A percentile compares a stretch with the other conserved stretches of the same genome.
Evolutionary conservation across 169 alveolate genomes (phyloP).

Genomic region (Ichthyophthirius multifiliis): DNA sequence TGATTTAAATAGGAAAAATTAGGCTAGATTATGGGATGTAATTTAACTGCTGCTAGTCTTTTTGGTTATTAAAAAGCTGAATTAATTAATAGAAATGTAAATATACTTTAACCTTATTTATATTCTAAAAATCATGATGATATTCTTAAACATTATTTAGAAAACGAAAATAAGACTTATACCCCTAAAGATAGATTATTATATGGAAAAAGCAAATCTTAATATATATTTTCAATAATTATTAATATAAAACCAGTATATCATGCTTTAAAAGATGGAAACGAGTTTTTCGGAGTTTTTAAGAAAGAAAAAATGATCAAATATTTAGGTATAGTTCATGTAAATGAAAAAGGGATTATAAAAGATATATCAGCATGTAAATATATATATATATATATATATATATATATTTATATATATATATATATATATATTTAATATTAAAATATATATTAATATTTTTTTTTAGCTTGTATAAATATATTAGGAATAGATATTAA

Average conservation of each 20-base stretch:
- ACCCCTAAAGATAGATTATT: conserved; percentile 20
- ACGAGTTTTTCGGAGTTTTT: conserved; percentile 32
- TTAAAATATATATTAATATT: too few species aligned
- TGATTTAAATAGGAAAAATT: background rate
- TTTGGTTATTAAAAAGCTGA: conserved; percentile 31
- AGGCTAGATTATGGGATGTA: conserved; percentile 27
- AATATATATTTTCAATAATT: conserved; percentile 3
- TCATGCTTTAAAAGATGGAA: conserved; percentile 39
- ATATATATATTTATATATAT: background rate
- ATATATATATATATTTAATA: background rate
- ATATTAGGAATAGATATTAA: conserved; percentile 27
- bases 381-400: background rate
- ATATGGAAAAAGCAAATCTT: conserved; percentile 21
- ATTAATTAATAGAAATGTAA: conserved; percentile 20
- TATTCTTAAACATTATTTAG: conserved; percentile 16
- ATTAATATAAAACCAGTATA: conserved; percentile 26
- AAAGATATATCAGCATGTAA: conserved; percentile 27
- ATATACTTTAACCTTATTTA: conserved; percentile 20
- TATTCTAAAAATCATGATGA: conserved; percentile 39
- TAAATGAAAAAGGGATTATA: conserved; percentile 2
- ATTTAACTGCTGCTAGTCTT: conserved; percentile 27
- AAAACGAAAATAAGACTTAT: conserved; percentile 23
- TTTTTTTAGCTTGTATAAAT: conserved; percentile 32
- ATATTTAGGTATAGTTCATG: conserved; percentile 7
- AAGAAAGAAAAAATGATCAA: conserved; percentile 37